Base-by-base conservation (phyloP, 495 filamentous ascomycete species). In the Stereocaulon alpinum region DNA sequence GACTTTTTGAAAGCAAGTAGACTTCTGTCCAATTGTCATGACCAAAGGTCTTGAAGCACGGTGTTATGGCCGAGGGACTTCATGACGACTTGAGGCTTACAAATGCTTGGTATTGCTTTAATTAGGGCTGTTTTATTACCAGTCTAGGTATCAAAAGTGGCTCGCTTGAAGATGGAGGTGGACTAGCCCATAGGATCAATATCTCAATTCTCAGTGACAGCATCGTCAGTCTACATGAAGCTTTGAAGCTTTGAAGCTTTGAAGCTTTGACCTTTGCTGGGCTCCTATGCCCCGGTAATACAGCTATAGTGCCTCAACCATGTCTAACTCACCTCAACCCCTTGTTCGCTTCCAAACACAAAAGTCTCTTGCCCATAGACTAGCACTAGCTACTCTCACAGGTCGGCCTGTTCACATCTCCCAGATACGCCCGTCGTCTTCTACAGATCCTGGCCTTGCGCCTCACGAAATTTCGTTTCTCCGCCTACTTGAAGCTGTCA, bases 381-480 rank as follows among this genome's bases (percentile, higher is more conserved):
- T 97, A 29, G 83, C 95, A 20, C 86, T 99, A 55, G 79, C 92
- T 27, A 96, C 93, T 3, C 82, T 99, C 47, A 96, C 89, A 32
- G 94, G 94, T 61, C 82, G 85, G 27, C 83, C 92, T 6, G 73
- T 99, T 40, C 89, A 91, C 70, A 88, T 99, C 68, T 92, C 91
- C 40, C 85, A 91, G 70, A 97, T 99, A 73, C 88, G 94, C 59
- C 77, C 88, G 34, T 84, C 85, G 41, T 95, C 89, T 30, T 80
- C 85, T 50, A 89, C 86, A 17, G 80, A 86, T 63, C 89, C 93
- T 6, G 94, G 94, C 64, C 86, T 99, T 48, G 82, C 87, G 54
- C 83, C 88, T 50, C 87, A 94, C 75, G 94, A 99, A 75, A 83
- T 96, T 67, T 95, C 92, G 40, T 89, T 99, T 73, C 80, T 99